Evolutionary conservation across 2,329 filamentous ascomycete genomes (phyloP).

Genomic region (Calonectria multiphialidica): DNA sequence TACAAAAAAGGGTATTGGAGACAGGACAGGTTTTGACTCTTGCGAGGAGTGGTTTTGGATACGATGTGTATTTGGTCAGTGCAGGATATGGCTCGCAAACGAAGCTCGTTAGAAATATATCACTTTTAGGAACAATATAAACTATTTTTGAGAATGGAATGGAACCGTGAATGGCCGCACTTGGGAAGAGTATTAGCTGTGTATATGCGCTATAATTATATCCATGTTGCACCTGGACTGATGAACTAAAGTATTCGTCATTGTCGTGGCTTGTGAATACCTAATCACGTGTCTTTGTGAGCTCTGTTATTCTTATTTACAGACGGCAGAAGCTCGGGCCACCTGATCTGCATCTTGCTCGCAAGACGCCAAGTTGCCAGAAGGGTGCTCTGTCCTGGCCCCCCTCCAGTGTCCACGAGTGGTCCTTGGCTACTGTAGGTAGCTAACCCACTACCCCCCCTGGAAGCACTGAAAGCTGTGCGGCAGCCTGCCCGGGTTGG

Average conservation of each 20-base stretch:
- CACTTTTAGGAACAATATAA: not conserved
- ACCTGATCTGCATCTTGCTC: slow-evolving; percentile 37
- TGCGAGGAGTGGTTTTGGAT: not conserved
- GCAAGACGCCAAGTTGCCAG: slow-evolving; percentile 8
- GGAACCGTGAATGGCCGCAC: not conserved
- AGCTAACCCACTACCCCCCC: slow-evolving; percentile 19
- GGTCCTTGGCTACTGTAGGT: not conserved
- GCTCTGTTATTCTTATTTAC: not conserved
- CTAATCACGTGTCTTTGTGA: slow-evolving; percentile 13
- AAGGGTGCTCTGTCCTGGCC: not conserved
- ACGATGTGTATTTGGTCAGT: not conserved
- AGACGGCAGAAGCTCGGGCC: slow-evolving; percentile 36
- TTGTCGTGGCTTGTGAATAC: slow-evolving; percentile 29
- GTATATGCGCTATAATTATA: not conserved
- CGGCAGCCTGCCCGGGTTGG: slow-evolving; percentile 9
- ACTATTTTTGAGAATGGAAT: not conserved
- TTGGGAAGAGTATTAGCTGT: too few relatives aligned
- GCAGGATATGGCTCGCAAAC: not conserved
- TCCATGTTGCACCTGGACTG: too few relatives aligned
- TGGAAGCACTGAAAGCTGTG: slow-evolving; percentile 36
- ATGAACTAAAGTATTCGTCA: slow-evolving; percentile 28
- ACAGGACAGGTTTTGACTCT: not conserved
- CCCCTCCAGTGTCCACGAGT: not conserved
- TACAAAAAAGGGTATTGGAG: not conserved
- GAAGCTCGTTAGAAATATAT: not conserved